Percentiles rank a stretch among this genome's conserved stretches.
Conservation (phyloP, 148 eudicot genomes). For the Rhododendron simsii region DNA sequence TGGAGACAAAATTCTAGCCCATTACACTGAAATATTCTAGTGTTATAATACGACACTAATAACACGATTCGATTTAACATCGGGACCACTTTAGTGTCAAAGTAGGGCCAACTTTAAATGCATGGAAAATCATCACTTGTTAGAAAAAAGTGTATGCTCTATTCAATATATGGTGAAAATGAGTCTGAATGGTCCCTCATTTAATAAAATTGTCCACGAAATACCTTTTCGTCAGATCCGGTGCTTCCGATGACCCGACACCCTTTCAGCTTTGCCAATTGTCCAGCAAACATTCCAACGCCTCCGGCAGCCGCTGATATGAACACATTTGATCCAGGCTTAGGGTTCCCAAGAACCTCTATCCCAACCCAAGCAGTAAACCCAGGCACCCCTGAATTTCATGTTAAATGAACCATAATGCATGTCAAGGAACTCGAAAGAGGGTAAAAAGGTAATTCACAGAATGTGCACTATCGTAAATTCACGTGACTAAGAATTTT, state of each 20-base stretch:
- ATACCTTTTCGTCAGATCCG: conserved; percentile 37
- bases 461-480: not conserved
- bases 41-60: not conserved
- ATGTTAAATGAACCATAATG: not conserved
- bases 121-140: too few species aligned
- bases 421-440: not conserved
- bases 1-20: too few species aligned
- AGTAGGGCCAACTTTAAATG: too few species aligned
- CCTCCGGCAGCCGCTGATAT: conserved; percentile 42
- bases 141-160: too few species aligned
- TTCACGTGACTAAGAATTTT: not conserved
- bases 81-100: not conserved
- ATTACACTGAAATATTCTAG: too few species aligned
- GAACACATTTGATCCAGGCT: conserved; percentile 33
- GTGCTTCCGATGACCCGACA: conserved; percentile 37
- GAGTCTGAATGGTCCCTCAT: too few species aligned
- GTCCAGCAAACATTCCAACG: conserved; percentile 41
- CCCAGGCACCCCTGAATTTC: conserved; percentile 30
- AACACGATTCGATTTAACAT: too few species aligned
- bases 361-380: conserved; percentile 42
- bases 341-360: conserved; percentile 23
- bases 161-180: too few species aligned
- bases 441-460: not conserved
- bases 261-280: conserved; percentile 37
- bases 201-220: not conserved